Base-by-base conservation (phyloP, 352 stramenopile genomes). In the Phytopythium delawarense region DNA sequence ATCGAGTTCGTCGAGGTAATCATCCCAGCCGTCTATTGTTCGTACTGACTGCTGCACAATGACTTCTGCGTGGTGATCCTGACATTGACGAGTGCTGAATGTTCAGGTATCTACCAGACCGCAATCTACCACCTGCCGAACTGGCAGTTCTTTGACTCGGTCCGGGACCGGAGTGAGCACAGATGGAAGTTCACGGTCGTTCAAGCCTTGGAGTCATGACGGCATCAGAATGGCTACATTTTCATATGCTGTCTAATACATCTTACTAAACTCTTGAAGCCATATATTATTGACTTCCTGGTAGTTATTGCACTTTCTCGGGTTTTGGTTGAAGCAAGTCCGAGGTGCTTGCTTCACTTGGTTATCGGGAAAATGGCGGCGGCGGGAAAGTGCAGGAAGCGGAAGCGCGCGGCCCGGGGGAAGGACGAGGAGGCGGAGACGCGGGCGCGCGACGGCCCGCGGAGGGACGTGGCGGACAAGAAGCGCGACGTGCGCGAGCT, bases 401-500 rank as follows among this genome's bases (percentile, higher is more conserved):
- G 64, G 57, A 74, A 34, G 25, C 35, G 51, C 25, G 59, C 42
- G 45, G 32, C 12, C 0, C 34, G n/a, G 48, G 48, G 37, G 25
- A 59, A 21, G 21, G 15, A 56, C 16, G 16, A 2, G 35, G 35
- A 40, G 35, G 35, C 35, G 35, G 35, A 40, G 35, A 40, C 8
- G 35, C 28, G 20, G 32, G 49, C 32, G 8, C 9, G 52, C 15
- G 4, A 52, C 32, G 18, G 23, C 57, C 65, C 44, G 12, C 63
- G 59, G 16, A 59, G 30, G 28, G 72, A 79, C 7, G 70, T 85
- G 18, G 68, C 76, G 34, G 64, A 61, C 32, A 95, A 95, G 71
- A 92, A 92, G 63, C 79, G 83, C 57, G 80, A 93, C 50, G 82
- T 92, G 61, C 84, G 78, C 28, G 79, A 91, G 40, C 57, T 93